A percentile compares a stretch with the other conserved stretches of the same genome.
Evolutionary conservation across 2,329 filamentous ascomycete species (phyloP).

Genomic region (Diaporthe destruens): DNA sequence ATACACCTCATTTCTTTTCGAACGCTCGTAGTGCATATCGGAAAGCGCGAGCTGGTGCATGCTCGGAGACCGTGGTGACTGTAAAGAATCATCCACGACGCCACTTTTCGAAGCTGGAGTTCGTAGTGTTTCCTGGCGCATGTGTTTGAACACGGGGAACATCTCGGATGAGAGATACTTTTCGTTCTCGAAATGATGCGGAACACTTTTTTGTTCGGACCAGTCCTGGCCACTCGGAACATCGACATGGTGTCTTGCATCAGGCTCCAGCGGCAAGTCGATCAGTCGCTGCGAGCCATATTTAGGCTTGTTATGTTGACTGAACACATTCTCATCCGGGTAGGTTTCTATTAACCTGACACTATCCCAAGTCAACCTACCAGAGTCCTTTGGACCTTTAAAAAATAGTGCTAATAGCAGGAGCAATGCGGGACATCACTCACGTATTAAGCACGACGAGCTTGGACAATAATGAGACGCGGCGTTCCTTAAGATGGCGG

Average conservation of each 20-base stretch:
- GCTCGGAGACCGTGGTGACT: conserved; percentile 8
- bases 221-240: neutral
- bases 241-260: neutral
- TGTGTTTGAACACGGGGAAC: conserved; percentile 19
- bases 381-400: neutral
- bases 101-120: neutral
- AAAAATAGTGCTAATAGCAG: neutral
- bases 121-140: conserved; percentile 3
- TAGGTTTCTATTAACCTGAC: conserved; percentile 15
- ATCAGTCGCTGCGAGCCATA: neutral
- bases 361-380: neutral
- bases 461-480: conserved; percentile 16
- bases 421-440: neutral
- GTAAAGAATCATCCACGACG: neutral
- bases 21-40: neutral
- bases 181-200: conserved; percentile 1
- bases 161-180: conserved; percentile 19
- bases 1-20: neutral
- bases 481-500: neutral
- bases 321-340: neutral
- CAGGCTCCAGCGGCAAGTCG: no score
- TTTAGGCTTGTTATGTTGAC: neutral
- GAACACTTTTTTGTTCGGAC: conserved; percentile 6
- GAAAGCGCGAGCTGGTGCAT: conserved; percentile 1
- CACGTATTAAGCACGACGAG: conserved; percentile 18